Conservation (phyloP, 73 alveolate species). For the Stentor roeselii region DNA sequence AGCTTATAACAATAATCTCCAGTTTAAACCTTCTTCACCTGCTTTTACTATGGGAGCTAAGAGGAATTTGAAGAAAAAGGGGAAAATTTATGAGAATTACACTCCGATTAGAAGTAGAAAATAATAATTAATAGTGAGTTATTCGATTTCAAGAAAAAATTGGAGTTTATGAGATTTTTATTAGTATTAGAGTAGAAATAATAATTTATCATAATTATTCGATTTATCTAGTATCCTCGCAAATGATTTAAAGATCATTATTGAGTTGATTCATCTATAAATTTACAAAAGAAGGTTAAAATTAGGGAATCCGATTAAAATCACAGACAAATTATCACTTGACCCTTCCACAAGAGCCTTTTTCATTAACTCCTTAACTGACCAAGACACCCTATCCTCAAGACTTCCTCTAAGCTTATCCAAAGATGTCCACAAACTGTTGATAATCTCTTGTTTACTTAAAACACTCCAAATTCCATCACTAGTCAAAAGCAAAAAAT, state of each 20-base stretch:
- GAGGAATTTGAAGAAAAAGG: too few relatives aligned
- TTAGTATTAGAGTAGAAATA: too few relatives aligned
- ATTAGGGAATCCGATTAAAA: neutral
- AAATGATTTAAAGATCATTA: too few relatives aligned
- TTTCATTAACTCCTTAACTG: neutral
- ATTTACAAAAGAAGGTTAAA: too few relatives aligned
- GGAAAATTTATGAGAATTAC: too few relatives aligned
- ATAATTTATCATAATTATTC: too few relatives aligned
- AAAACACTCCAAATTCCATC: slow-evolving; percentile 84
- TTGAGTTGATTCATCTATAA: too few relatives aligned
- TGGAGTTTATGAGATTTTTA: too few relatives aligned
- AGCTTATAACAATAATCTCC: neutral
- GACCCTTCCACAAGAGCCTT: neutral
- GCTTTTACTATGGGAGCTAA: slow-evolving; percentile 1
- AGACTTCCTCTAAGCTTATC: neutral
- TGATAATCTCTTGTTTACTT: slow-evolving; percentile 54
- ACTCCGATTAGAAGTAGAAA: too few relatives aligned
- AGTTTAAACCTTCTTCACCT: neutral
- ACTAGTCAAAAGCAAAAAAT: slow-evolving; percentile 77
- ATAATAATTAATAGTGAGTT: too few relatives aligned
- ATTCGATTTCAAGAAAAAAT: too few relatives aligned
- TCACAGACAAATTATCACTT: neutral
- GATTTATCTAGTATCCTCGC: too few relatives aligned
- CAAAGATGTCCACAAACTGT: slow-evolving; percentile 39
- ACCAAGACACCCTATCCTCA: neutral